These are phyloP conservation scores for Puccinia triticina DNA, from an alignment of 1,284 basidiomycete species.

Conservation along the genomic window DNA sequence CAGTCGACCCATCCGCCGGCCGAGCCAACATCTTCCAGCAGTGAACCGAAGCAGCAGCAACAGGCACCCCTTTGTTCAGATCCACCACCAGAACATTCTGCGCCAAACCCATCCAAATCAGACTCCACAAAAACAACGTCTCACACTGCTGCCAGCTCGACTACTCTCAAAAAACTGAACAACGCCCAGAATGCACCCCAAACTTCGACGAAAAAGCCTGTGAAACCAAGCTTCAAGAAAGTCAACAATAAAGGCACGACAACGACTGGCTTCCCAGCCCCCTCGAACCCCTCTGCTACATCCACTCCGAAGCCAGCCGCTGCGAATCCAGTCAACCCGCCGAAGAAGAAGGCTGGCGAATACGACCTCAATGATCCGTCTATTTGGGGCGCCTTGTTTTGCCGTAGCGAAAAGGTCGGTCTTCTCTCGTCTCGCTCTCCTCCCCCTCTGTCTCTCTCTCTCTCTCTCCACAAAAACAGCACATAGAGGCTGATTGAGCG, in stretches of 20 bases:
- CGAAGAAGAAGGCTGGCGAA: constrained; percentile 30
- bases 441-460: not conserved
- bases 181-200: not conserved
- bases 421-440: not conserved
- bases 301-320: not conserved
- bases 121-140: not conserved
- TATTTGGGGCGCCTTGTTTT: constrained; percentile 44
- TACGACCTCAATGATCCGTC: constrained; percentile 44
- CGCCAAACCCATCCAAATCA: constrained; percentile 19
- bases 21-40: constrained; percentile 6
- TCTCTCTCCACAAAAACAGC: not conserved
- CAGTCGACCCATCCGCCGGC: not conserved
- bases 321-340: not conserved
- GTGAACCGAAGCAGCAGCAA: not conserved
- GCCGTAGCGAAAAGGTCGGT: constrained; percentile 32
- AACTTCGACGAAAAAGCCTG: constrained; percentile 36
- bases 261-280: not conserved
- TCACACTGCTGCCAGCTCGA: not conserved
- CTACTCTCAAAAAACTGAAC: not conserved
- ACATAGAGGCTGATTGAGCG: not conserved
- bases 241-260: not conserved
- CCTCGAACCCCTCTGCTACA: not conserved
- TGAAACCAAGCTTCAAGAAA: constrained; percentile 32
- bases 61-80: not conserved
- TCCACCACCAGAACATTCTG: not conserved